Conservation (phyloP, 2,329 filamentous ascomycete genomes). For the Penicillium sp. region DNA sequence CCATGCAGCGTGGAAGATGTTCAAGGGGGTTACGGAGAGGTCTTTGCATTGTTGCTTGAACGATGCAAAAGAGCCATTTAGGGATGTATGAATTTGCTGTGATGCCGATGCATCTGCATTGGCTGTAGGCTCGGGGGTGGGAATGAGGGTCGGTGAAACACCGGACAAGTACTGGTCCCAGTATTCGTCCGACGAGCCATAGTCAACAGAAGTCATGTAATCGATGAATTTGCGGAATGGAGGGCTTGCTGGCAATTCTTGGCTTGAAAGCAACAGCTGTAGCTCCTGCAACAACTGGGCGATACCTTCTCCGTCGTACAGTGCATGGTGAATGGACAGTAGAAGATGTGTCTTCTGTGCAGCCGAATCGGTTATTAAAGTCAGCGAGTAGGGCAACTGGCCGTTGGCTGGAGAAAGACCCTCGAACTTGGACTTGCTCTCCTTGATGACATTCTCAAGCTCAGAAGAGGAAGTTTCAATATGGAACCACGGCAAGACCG, state of each 20-base stretch:
- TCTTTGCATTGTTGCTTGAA: constrained; percentile 53
- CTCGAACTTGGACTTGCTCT: constrained; percentile 38
- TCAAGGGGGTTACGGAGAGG: constrained; percentile 61
- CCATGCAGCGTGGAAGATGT: constrained; percentile 72
- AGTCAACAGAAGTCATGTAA: constrained; percentile 53
- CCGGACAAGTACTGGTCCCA: constrained; percentile 61
- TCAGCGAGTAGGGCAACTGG: constrained; percentile 30
- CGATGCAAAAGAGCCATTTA: constrained; percentile 42
- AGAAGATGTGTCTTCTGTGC: constrained; percentile 27
- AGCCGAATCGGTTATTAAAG: constrained; percentile 18
- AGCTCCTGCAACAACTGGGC: constrained; percentile 67
- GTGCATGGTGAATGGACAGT: constrained; percentile 70
- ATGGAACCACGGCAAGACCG: constrained; percentile 45
- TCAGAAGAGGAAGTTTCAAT: constrained; percentile 43
- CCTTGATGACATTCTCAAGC: constrained; percentile 45
- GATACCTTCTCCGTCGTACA: constrained; percentile 84
- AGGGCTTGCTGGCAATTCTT: constrained; percentile 49
- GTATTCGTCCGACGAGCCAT: constrained; percentile 57
- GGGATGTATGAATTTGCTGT: constrained; percentile 15
- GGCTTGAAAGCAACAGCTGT: constrained; percentile 55
- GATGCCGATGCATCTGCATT: constrained; percentile 11
- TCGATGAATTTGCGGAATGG: constrained; percentile 64
- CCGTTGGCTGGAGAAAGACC: constrained; percentile 21
- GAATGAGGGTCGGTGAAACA: constrained; percentile 48
- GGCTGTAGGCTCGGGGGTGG: neutral